Conservation (phyloP, 495 filamentous ascomycete genomes). For the Xylaria longipes region DNA sequence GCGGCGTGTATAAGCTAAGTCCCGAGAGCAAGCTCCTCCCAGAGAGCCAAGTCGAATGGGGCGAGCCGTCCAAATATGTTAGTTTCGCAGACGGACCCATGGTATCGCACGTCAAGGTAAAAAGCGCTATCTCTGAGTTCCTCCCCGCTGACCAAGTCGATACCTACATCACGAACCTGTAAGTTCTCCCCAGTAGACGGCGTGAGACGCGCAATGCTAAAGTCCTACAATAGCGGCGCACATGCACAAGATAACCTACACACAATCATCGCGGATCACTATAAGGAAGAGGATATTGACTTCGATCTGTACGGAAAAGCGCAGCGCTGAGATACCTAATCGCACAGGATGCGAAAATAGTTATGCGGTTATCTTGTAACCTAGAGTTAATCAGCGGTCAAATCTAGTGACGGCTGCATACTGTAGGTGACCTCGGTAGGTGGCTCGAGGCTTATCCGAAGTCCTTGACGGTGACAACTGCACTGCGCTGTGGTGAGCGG, state of each 20-base stretch:
- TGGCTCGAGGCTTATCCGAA: not conserved
- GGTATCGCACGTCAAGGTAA: conserved; percentile 76
- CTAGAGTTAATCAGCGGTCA: not conserved
- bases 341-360: conserved; percentile 19
- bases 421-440: not conserved
- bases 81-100: conserved; percentile 75
- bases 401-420: not conserved
- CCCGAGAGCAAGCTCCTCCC: conserved; percentile 77
- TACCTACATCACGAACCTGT: conserved; percentile 93
- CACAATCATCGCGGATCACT: conserved; percentile 82
- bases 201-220: not conserved
- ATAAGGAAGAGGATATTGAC: conserved; percentile 79
- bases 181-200: conserved; percentile 47
- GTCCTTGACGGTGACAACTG: not conserved
- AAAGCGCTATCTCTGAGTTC: conserved; percentile 83
- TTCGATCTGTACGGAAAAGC: conserved; percentile 54
- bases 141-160: conserved; percentile 82
- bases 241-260: conserved; percentile 83
- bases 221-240: conserved; percentile 65
- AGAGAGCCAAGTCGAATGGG: conserved; percentile 80
- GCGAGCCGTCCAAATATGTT: conserved; percentile 75
- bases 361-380: not conserved
- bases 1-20: conserved; percentile 88
- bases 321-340: conserved; percentile 30
- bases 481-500: not conserved